These are phyloP conservation scores for Ashbya aceris DNA, from an alignment of 1,139 yeast species.

Conservation along the genomic window DNA sequence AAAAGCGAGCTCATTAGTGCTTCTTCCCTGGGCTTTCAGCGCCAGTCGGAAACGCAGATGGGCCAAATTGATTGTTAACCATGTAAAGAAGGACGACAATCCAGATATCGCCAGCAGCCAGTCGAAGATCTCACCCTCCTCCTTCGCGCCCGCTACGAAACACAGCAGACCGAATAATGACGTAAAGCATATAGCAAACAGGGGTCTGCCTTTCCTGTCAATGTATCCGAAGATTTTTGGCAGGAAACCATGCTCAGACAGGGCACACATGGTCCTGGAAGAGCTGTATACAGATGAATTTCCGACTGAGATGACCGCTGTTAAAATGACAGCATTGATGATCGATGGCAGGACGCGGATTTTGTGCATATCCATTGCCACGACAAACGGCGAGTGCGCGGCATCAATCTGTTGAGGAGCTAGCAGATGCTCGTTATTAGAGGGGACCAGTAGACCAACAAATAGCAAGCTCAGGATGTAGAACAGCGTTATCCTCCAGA, in stretches of 20 bases:
- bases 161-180: constrained; percentile 46
- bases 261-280: constrained; percentile 56
- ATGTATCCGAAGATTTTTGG: constrained; percentile 57
- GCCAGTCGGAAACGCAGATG: constrained; percentile 62
- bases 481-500: constrained; percentile 61
- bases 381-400: constrained; percentile 52
- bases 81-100: constrained; percentile 54
- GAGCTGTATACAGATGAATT: constrained; percentile 56
- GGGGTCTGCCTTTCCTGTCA: constrained; percentile 61
- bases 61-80: constrained; percentile 56
- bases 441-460: constrained; percentile 41
- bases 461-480: constrained; percentile 41
- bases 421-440: constrained; percentile 31
- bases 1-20: constrained; percentile 45
- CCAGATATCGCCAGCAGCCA: constrained; percentile 67
- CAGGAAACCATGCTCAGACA: constrained; percentile 55
- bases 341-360: constrained; percentile 46
- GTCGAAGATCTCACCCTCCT: constrained; percentile 48
- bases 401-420: constrained; percentile 41
- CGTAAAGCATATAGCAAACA: constrained; percentile 44
- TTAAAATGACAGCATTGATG: constrained; percentile 43
- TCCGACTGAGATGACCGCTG: constrained; percentile 67
- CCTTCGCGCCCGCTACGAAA: constrained; percentile 49
- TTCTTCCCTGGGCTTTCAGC: constrained; percentile 47
- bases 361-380: constrained; percentile 47